Base-by-base conservation (phyloP, 1,139 yeast species). In the Nakaseomyces kungkrabaensis region DNA sequence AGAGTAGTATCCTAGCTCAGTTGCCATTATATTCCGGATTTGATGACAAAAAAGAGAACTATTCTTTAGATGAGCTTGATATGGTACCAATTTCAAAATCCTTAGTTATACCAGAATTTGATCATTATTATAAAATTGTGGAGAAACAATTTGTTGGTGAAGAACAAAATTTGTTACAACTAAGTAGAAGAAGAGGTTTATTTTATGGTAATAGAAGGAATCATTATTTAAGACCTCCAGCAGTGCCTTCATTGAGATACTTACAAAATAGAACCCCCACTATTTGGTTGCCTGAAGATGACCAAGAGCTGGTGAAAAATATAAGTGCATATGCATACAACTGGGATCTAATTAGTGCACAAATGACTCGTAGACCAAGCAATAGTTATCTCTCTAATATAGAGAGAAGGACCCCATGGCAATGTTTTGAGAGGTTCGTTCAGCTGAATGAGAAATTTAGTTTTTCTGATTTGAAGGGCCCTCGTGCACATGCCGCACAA, bases 371-470 rank as follows among this genome's bases (percentile, higher is more conserved):
- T 3, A 73, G 74, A 49, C 79, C 89, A 1, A 78, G 86, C 0
- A 73, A 75, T 61, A 79, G 83, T 13, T 87, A 87, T 64, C 79
- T 82, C 42, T 85, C 97, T 0, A 89, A 86, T 57, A 87, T 89
- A 51, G 97, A 92, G 66, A 77, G 97, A 59, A 77, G 98, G 61
- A 92, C 97, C 0, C 95, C 98, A 0, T 92, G 98, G 98, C 97
- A 90, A 65, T 92, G 97, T 65, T 92, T 92, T 71, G 98, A 92
- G 67, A 73, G 98, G 55, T 92, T 94, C 72, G 85, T 89, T 54
- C 98, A 92, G 68, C 73, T 94, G 55, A 89, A 88, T 60, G 97
- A 92, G 51, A 82, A 82, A 54, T 89, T 88, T 59, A 94, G 86
- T 55, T 78, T 87, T 52, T 73, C 81, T 26, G 97, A 92, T 60